Evolutionary conservation across 257 asterid species (phyloP).

Genomic region (Solanum peruvianum): DNA sequence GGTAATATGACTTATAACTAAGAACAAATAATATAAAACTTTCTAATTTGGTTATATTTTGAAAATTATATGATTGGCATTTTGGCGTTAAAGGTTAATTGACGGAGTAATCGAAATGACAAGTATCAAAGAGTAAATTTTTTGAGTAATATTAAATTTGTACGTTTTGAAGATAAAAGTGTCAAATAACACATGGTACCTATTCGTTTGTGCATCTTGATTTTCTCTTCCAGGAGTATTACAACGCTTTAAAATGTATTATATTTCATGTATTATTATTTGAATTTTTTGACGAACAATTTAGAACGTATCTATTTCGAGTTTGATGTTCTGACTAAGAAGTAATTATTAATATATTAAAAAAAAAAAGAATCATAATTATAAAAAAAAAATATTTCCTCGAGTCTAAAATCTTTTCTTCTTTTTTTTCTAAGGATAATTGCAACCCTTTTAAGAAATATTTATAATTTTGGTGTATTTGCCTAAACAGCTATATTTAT

Average conservation of each 20-base stretch:
- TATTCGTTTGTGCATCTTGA: no score
- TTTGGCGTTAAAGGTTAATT: no score
- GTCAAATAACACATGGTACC: not conserved
- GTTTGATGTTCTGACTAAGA: not conserved
- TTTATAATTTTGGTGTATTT: not conserved
- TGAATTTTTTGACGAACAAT: not conserved
- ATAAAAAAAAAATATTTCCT: not conserved
- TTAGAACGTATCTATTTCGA: not conserved
- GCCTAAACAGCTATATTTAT: not conserved
- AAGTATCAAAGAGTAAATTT: no score
- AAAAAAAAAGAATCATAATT: no score
- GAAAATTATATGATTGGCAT: not conserved
- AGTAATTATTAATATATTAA: not conserved
- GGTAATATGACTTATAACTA: not conserved
- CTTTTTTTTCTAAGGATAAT: not conserved
- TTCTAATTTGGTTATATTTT: not conserved
- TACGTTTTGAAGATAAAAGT: not conserved
- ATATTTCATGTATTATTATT: no score
- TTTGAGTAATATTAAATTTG: no score
- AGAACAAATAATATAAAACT: not conserved
- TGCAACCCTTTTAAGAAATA: not conserved
- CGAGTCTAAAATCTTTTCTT: not conserved
- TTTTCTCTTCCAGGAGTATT: no score
- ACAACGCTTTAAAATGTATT: no score
- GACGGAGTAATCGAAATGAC: no score